Evolutionary conservation across 2,329 filamentous ascomycete genomes (phyloP), one percentile per base, ranked within the genome.

Genomic region (Tolypocladium guangdongense): DNA sequence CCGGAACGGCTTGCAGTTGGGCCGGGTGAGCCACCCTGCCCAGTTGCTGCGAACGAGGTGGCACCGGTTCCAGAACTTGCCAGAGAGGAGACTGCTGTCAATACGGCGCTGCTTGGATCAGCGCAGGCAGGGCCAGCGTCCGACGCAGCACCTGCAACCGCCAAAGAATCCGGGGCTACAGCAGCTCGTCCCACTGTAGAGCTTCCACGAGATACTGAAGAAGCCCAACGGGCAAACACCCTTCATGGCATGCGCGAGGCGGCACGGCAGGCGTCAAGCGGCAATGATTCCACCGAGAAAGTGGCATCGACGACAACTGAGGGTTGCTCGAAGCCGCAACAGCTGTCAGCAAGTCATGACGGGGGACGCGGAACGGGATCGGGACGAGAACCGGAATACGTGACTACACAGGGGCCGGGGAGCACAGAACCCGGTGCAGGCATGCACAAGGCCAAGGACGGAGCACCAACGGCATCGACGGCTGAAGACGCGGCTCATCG

Each of bases 381-480:
- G 47, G 56, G 38, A 30, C 48, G 50, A 20, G 57, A 56, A 16
- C 53, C 57, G 3, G 55, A 56, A 3, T 52, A 55, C 22, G 49
- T 53, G 24, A 49, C 55, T 22, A 49, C 57, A 11, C 55, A 52
- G 20, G 37, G 33, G 16, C 46, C 43, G 16, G 48, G 54, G 41
- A 45, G 47, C 43, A 49, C 53, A 30, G 43, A 24, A 27, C 50
- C 38, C n/a, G 45, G 36, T 27, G 38, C n/a, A 18, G 14, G 20
- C 27, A 32, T 30, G 18, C 27, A 33, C 27, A 20, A 7, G 18
- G 14, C 18, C 43, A 33, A 1, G 18, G 43, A 20, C 11, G 18
- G 27, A 33, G 43, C 27, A 12, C 27, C 18, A 14, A 0, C n/a
- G 2, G 18, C 43, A 5, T 33, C 27, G 16, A 33, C 43, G 7